Conservation (phyloP, 148 eudicot species). For the Rhododendron henanense region DNA sequence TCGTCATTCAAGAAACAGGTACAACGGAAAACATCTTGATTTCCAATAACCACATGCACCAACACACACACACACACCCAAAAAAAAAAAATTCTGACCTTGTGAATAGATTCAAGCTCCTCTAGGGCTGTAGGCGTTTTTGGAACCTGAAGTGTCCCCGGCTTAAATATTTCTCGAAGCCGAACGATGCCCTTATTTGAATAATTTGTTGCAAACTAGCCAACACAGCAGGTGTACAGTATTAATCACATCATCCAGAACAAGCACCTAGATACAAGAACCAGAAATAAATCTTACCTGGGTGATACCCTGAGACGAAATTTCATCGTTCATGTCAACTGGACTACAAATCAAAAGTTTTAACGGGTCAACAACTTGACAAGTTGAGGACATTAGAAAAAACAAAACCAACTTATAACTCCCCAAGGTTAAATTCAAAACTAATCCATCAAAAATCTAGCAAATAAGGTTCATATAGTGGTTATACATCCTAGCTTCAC, state of each 20-base stretch:
- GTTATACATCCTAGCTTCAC: neutral
- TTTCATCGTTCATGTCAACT: constrained; percentile 84
- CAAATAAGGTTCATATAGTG: neutral
- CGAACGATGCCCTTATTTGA: constrained; percentile 72
- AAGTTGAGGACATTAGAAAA: neutral
- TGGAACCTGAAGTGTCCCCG: constrained; percentile 84
- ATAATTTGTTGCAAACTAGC: constrained; percentile 78
- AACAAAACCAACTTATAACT: neutral
- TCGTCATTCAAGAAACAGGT: neutral
- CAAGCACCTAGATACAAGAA: neutral
- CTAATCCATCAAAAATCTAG: neutral
- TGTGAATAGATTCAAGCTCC: constrained; percentile 94
- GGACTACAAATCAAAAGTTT: constrained; percentile 58
- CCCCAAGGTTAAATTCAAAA: neutral
- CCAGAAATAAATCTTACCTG: constrained; percentile 34
- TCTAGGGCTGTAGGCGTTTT: constrained; percentile 58
- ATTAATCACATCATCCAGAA: constrained; percentile 2
- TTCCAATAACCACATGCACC: too few species aligned
- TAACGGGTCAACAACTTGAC: neutral
- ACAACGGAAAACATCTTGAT: neutral
- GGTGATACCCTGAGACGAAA: constrained; percentile 59
- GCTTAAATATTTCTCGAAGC: constrained; percentile 82
- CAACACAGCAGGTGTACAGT: constrained; percentile 7
- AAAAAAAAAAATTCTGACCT: constrained; percentile 39
- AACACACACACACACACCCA: neutral